Evolutionary conservation across 176 grass and related monocot genomes (phyloP).

Genomic region (Typha latifolia): DNA sequence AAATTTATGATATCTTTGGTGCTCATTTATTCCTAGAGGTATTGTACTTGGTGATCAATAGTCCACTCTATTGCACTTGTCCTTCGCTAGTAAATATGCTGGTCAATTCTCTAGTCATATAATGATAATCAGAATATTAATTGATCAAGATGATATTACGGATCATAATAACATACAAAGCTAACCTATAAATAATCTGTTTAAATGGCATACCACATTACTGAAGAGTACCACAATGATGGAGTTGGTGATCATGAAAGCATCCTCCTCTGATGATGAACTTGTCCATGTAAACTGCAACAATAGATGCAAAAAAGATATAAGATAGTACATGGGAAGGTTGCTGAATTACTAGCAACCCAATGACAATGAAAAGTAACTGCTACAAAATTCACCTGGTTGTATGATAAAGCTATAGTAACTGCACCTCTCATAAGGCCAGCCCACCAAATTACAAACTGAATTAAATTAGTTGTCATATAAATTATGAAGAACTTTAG

Average conservation of each 20-base stretch:
- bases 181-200: too few species aligned
- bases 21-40: too few species aligned
- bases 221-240: slow-evolving; percentile 20
- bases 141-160: too few species aligned
- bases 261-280: background rate
- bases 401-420: slow-evolving; percentile 21
- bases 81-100: too few species aligned
- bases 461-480: background rate
- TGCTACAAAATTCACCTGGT: slow-evolving; percentile 1
- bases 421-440: slow-evolving; percentile 20
- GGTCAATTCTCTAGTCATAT: too few species aligned
- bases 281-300: slow-evolving; percentile 2
- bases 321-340: background rate
- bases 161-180: too few species aligned
- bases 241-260: slow-evolving; percentile 13
- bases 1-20: too few species aligned
- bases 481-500: background rate
- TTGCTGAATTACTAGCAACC: background rate
- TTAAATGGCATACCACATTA: slow-evolving; percentile 3
- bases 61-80: too few species aligned
- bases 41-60: too few species aligned
- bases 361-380: background rate
- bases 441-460: slow-evolving; percentile 19
- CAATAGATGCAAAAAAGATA: background rate
- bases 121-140: too few species aligned